A percentile compares a stretch with the other conserved stretches of the same genome.
Conservation (phyloP, 257 asterid genomes). For the Scutellaria baicalensis region DNA sequence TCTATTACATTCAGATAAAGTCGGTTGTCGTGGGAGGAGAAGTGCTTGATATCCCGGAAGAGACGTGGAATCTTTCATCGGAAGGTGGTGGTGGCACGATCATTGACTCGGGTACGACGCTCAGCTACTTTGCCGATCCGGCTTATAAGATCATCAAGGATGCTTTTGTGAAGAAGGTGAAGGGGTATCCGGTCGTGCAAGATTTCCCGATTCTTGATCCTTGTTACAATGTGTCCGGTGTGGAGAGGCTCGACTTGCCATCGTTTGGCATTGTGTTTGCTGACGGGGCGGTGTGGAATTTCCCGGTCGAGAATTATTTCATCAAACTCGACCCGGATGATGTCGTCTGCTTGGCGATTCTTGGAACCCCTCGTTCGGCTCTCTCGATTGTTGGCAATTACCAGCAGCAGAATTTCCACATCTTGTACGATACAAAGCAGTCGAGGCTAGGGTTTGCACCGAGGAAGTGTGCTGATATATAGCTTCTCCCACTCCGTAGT, state of each 20-base stretch:
- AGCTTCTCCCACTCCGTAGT: not conserved
- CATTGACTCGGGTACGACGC: constrained; percentile 83
- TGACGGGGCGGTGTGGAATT: constrained; percentile 89
- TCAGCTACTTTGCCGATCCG: constrained; percentile 75
- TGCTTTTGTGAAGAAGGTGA: constrained; percentile 48
- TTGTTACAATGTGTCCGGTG: constrained; percentile 76
- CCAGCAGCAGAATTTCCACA: constrained; percentile 90
- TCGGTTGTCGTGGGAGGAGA: constrained; percentile 72
- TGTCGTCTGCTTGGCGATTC: constrained; percentile 70
- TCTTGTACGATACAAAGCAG: constrained; percentile 56
- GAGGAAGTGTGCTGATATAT: constrained; percentile 60
- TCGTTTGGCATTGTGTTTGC: constrained; percentile 63
- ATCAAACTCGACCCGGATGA: constrained; percentile 69
- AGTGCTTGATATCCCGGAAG: constrained; percentile 49
- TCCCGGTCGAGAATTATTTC: constrained; percentile 76
- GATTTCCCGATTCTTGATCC: constrained; percentile 75
- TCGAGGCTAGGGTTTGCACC: constrained; percentile 89
- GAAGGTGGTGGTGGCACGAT: constrained; percentile 80
- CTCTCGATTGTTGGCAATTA: constrained; percentile 87
- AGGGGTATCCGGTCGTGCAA: constrained; percentile 38
- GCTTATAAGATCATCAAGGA: constrained; percentile 59
- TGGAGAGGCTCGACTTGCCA: constrained; percentile 38
- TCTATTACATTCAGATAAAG: constrained; percentile 62
- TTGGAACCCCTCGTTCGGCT: constrained; percentile 69
- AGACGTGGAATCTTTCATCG: constrained; percentile 47